Evolutionary conservation across 2,329 filamentous ascomycete species (phyloP).

Genomic region (Macroventuria anomochaeta): DNA sequence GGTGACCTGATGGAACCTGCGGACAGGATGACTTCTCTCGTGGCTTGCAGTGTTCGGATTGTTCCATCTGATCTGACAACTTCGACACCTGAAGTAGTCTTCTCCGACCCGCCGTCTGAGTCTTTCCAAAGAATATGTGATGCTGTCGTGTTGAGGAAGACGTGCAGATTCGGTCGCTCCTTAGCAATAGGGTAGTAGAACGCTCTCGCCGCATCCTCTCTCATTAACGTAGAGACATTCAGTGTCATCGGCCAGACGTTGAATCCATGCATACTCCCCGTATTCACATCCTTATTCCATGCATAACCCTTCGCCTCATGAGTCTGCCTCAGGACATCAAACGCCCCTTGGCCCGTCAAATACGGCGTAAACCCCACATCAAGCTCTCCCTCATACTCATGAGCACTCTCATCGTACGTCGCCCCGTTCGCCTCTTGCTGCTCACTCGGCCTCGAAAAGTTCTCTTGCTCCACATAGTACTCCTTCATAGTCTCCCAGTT

Average conservation of each 20-base stretch:
- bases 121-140: constrained; percentile 50
- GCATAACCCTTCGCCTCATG: constrained; percentile 44
- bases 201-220: constrained; percentile 56
- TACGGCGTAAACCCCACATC: constrained; percentile 39
- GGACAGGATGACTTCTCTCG: constrained; percentile 45
- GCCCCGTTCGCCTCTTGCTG: constrained; percentile 31
- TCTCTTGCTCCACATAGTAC: constrained; percentile 40
- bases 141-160: constrained; percentile 53
- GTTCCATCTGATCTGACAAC: constrained; percentile 26
- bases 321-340: constrained; percentile 47
- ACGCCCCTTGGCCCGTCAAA: constrained; percentile 32
- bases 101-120: not conserved
- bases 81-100: constrained; percentile 35
- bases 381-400: constrained; percentile 35
- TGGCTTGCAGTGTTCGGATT: constrained; percentile 25
- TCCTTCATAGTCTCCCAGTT: constrained; percentile 38
- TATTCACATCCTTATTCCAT: constrained; percentile 53
- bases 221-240: constrained; percentile 46
- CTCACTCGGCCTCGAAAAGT: constrained; percentile 30
- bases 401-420: constrained; percentile 27
- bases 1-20: constrained; percentile 46
- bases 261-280: constrained; percentile 55
- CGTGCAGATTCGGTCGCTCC: constrained; percentile 51
- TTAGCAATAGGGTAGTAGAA: constrained; percentile 55
- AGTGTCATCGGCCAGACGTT: constrained; percentile 53